Conservation (phyloP, 2,329 filamentous ascomycete species). For the Arthrobotrys sphaeroides region DNA sequence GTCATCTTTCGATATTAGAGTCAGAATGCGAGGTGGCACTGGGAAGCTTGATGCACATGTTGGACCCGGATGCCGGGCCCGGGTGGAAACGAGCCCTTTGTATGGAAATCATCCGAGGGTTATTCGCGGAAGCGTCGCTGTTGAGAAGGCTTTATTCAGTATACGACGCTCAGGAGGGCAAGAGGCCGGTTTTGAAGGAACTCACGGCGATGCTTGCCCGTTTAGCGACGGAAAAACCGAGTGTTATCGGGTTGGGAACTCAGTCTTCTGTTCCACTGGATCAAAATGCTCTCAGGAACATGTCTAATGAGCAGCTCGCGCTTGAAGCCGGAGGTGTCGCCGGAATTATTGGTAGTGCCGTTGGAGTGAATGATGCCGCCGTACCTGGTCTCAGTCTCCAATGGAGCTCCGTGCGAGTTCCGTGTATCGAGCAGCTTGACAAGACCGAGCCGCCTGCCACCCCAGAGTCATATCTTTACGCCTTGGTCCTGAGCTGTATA, state of each 20-base stretch:
- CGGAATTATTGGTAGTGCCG: constrained; percentile 81
- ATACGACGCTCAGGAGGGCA: constrained; percentile 77
- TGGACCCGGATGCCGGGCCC: constrained; percentile 81
- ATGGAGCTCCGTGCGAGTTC: constrained; percentile 87
- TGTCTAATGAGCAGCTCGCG: constrained; percentile 80
- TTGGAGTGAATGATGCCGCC: constrained; percentile 72
- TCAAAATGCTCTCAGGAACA: constrained; percentile 67
- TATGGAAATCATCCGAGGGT: constrained; percentile 86
- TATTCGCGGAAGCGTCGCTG: constrained; percentile 82
- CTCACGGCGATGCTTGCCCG: constrained; percentile 90
- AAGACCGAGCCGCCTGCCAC: constrained; percentile 83
- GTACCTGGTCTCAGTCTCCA: constrained; percentile 82
- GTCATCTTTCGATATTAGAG: constrained; percentile 78
- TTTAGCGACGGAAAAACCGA: constrained; percentile 87
- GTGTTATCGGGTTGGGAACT: constrained; percentile 84
- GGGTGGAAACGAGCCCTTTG: constrained; percentile 89
- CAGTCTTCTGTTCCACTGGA: constrained; percentile 83
- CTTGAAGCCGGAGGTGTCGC: constrained; percentile 87
- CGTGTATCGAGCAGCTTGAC: constrained; percentile 93
- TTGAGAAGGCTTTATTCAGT: constrained; percentile 80
- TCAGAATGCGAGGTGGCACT: constrained; percentile 85
- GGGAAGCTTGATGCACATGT: constrained; percentile 80
- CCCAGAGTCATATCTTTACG: constrained; percentile 94
- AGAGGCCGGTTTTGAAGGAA: constrained; percentile 80
- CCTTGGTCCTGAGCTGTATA: constrained; percentile 85